Conservation (phyloP, 2,329 filamentous ascomycete species). For the Hymenoscyphus linearis region DNA sequence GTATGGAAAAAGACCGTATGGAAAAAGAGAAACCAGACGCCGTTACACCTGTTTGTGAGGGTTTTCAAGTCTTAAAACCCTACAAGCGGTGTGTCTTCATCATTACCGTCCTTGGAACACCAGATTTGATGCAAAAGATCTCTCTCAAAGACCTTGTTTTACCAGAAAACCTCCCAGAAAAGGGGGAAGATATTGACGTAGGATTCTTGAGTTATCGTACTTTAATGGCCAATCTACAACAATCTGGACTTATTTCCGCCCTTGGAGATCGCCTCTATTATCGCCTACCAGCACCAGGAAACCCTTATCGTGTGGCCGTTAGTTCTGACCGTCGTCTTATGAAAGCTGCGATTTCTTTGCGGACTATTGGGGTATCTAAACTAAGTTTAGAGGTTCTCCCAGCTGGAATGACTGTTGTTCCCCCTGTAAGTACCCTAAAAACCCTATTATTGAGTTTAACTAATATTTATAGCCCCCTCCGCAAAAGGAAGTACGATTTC, state of each 20-base stretch:
- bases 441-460: neutral
- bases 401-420: neutral
- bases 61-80: neutral
- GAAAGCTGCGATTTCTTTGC: slow-evolving; percentile 5
- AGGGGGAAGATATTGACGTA: neutral
- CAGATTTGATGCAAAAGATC: neutral
- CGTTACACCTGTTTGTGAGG: neutral
- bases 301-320: no score
- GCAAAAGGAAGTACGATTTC: no score
- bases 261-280: neutral
- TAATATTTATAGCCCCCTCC: no score
- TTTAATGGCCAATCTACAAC: neutral
- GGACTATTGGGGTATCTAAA: neutral
- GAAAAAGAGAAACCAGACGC: neutral
- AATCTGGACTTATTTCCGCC: neutral
- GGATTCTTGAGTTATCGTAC: neutral
- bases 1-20: neutral
- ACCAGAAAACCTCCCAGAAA: neutral
- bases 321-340: no score
- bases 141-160: slow-evolving; percentile 1
- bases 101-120: neutral
- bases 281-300: no score
- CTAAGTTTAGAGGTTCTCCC: neutral
- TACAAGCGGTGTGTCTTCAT: slow-evolving; percentile 2
- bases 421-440: neutral